These are phyloP conservation scores for Candida coquimbonensis DNA, from an alignment of 805 yeast genomes.

Conservation along the genomic window DNA sequence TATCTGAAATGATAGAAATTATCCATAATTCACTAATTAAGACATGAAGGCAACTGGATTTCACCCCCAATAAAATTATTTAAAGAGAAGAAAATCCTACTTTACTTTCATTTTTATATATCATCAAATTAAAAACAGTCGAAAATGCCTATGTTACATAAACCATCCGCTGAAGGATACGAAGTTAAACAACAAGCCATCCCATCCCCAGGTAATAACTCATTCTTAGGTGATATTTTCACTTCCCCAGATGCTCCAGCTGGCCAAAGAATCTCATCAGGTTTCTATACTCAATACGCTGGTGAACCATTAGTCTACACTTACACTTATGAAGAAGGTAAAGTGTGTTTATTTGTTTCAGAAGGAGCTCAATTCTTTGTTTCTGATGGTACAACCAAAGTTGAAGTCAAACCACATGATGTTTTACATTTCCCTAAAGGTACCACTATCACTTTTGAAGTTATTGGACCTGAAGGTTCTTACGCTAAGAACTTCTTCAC, in stretches of 20 bases:
- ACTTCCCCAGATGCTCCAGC: constrained; percentile 54
- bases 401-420: constrained; percentile 55
- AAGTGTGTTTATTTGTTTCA: constrained; percentile 58
- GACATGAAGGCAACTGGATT: too few species aligned
- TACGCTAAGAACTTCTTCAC: constrained; percentile 60
- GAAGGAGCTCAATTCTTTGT: constrained; percentile 50
- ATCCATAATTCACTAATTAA: too few species aligned
- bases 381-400: constrained; percentile 56
- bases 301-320: constrained; percentile 65
- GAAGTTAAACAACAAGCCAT: constrained; percentile 49
- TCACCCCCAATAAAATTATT: neutral
- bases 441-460: constrained; percentile 58
- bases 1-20: neutral
- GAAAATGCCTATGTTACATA: constrained; percentile 34
- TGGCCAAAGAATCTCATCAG: constrained; percentile 56
- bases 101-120: too few species aligned
- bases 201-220: constrained; percentile 60
- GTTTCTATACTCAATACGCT: constrained; percentile 62
- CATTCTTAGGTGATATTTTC: constrained; percentile 62
- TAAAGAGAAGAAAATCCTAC: neutral
- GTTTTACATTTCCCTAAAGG: constrained; percentile 64
- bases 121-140: neutral
- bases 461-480: constrained; percentile 36
- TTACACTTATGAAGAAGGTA: constrained; percentile 65
- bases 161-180: constrained; percentile 46